Conservation (phyloP, 768 basidiomycete species). For the Phallus indusiatus region DNA sequence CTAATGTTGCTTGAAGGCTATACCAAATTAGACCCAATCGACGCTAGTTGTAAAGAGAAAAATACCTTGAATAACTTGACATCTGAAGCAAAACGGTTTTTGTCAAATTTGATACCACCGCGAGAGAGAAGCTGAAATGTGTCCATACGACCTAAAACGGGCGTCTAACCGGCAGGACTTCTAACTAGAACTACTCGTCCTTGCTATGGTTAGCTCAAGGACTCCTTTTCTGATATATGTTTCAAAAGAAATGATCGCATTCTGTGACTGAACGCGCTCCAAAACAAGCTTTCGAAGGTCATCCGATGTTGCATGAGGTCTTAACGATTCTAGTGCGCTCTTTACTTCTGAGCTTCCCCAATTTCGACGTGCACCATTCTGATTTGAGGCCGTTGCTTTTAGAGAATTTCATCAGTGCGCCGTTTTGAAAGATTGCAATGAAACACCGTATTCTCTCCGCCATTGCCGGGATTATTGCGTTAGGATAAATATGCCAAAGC, state of each 20-base stretch:
- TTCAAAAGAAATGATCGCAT: too few relatives aligned
- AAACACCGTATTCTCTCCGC: background rate
- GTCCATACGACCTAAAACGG: constrained; percentile 42
- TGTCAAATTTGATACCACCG: constrained; percentile 78
- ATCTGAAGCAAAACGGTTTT: constrained; percentile 59
- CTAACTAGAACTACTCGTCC: too few relatives aligned
- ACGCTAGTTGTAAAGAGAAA: background rate
- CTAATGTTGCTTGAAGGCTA: background rate
- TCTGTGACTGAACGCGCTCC: too few relatives aligned
- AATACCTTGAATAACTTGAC: constrained; percentile 58
- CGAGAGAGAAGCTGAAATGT: constrained; percentile 85
- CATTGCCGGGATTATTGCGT: background rate
- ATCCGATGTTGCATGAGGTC: too few relatives aligned
- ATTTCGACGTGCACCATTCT: background rate
- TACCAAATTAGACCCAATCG: background rate
- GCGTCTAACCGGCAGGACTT: too few relatives aligned
- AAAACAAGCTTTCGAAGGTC: too few relatives aligned
- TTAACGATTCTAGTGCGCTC: too few relatives aligned
- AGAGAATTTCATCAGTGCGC: background rate
- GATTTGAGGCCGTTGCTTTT: background rate
- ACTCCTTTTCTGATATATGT: too few relatives aligned
- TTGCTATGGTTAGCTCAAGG: too few relatives aligned
- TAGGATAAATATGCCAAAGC: background rate
- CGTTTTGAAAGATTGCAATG: background rate
- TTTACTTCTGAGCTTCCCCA: too few relatives aligned